Evolutionary conservation across 495 filamentous ascomycete genomes (phyloP).

Genomic region (Choiromyces venosus): DNA sequence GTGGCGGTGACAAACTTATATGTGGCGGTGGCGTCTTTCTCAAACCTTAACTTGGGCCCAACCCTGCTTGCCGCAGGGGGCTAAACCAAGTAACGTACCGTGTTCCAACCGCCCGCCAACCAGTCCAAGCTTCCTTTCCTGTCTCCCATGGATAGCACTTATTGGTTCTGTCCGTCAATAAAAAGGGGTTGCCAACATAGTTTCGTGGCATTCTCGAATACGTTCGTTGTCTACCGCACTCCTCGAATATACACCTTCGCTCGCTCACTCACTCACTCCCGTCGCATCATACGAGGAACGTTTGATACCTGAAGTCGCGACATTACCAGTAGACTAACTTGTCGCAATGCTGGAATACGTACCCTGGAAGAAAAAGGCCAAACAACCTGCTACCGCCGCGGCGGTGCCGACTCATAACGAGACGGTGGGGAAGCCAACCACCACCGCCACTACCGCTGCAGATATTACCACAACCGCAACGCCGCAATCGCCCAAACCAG

Average conservation of each 20-base stretch:
- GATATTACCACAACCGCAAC: slow-evolving; percentile 3
- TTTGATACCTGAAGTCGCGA: background rate
- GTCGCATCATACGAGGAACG: background rate
- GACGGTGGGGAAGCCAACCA: background rate
- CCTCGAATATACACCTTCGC: background rate
- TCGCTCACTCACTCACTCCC: background rate
- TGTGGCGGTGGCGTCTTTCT: background rate
- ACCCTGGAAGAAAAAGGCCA: slow-evolving; percentile 22
- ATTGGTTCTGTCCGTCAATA: background rate
- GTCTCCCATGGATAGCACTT: background rate
- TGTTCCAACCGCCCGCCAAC: background rate
- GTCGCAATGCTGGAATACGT: slow-evolving; percentile 30
- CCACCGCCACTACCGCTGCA: background rate
- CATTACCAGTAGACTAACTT: background rate
- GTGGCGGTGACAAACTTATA: too few relatives aligned
- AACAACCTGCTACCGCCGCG: slow-evolving; percentile 13
- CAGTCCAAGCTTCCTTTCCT: background rate
- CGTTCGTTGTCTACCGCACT: background rate
- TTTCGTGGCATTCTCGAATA: background rate
- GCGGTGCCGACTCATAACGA: slow-evolving; percentile 6
- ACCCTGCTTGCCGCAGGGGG: background rate
- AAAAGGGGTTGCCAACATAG: background rate
- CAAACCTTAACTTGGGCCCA: background rate
- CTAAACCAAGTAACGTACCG: background rate
- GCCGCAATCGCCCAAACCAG: slow-evolving; percentile 42